Percentiles rank a stretch among this genome's conserved stretches.
phyloP scores from a whole-genome alignment of 495 filamentous ascomycete species.

The Ramalina intermedia region DNA sequence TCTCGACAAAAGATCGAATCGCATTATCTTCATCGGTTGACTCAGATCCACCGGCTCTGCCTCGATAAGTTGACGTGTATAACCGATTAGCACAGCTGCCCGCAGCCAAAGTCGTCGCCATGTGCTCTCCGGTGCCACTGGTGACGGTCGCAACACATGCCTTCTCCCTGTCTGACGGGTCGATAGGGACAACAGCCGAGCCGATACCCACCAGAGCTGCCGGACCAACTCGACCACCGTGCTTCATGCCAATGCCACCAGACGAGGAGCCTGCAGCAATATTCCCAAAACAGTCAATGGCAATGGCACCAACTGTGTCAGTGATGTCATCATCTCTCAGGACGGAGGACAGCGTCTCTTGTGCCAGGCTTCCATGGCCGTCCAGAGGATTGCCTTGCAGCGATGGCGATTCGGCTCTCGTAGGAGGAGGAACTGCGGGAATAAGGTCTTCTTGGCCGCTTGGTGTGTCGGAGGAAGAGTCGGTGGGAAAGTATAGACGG shows the following conservation, averaged over 20 bases:
- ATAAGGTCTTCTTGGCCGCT: neutral
- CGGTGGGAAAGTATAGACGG: too few species aligned
- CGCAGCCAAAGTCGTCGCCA: conserved; percentile 81
- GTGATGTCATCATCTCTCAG: conserved; percentile 42
- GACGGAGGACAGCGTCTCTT: neutral
- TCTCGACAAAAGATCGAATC: conserved; percentile 52
- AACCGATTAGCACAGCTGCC: conserved; percentile 62
- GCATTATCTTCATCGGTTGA: conserved; percentile 56
- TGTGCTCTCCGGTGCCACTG: conserved; percentile 93
- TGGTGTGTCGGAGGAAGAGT: neutral
- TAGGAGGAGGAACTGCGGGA: neutral
- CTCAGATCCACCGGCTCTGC: conserved; percentile 42
- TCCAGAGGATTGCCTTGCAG: neutral
- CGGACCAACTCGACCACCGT: conserved; percentile 75
- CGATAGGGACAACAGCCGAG: conserved; percentile 65
- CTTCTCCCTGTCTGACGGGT: conserved; percentile 41
- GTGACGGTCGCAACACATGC: conserved; percentile 64
- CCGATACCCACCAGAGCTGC: conserved; percentile 87
- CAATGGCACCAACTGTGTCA: conserved; percentile 92
- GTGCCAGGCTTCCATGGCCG: neutral
- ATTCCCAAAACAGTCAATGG: conserved; percentile 66
- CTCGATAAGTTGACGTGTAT: conserved; percentile 48
- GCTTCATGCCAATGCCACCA: conserved; percentile 98
- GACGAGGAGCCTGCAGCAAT: conserved; percentile 97
- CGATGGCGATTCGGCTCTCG: conserved; percentile 1